Base-by-base conservation (phyloP, 352 stramenopile genomes). In the Peronospora tabacina region DNA sequence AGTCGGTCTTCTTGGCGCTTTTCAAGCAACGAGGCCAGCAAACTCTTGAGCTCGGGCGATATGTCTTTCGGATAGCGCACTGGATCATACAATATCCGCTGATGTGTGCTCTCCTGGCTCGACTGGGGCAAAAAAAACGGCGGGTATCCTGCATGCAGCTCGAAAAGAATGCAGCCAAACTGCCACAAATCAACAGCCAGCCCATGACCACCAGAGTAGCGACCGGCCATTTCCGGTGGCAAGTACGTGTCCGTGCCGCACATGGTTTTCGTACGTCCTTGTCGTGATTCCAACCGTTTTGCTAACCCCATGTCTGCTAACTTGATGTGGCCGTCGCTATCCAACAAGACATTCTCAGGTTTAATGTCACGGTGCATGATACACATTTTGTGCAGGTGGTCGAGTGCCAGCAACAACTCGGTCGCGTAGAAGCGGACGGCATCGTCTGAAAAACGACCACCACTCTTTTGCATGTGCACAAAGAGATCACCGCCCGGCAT, bases 401-500 rank as follows among this genome's bases (percentile, higher is more conserved):
- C 72, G 52, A 93, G 56, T 12, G 81, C 85, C 13, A 93, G 47
- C 37, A 89, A 51, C 43, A 91, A 56, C 53, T 95, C 84, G 0
- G 85, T 74, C 7, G 76, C 84, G 61, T 95, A 95, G 49, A 96
- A 95, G 7, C 66, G 61, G 3, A 94, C 82, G 9, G 75, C 70
- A 29, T 82, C 67, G 43, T 95, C 79, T 13, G 63, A 63, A 34
- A 94, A 90, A 44, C 68, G 85, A 2, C 83, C 83, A 45, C 82
- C 82, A 40, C 84, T 75, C 59, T 90, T 88, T 55, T 92, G 81
- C 79, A 94, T 86, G 58, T 94, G 82, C 36, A 90, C 47, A 48
- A 94, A 94, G 22, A 99, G 70, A 63, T 99, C 95, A 7, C 97
- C 97, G 7, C 97, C 97, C 6, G 94, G 81, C 82, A 98, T 98